A percentile compares a stretch with the other conserved stretches of the same genome.
Evolutionary conservation across 2,329 filamentous ascomycete species (phyloP).

Genomic region (Pseudogymnoascus sp.): DNA sequence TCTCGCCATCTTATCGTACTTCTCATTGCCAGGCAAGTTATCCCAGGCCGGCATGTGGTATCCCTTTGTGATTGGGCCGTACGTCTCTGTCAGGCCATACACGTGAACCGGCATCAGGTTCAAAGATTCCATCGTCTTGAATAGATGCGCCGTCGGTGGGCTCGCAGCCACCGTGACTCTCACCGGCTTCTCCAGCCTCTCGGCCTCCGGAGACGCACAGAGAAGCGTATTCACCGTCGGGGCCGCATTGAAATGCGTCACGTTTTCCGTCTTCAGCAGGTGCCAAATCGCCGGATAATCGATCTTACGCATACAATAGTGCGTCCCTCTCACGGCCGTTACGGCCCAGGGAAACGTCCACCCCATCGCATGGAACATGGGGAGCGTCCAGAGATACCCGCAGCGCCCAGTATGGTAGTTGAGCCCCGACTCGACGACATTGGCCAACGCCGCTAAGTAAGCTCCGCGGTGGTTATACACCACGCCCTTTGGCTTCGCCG

Average conservation of each 20-base stretch:
- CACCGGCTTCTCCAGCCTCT: constrained; percentile 59
- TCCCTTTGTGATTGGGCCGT: constrained; percentile 90
- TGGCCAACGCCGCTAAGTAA: constrained; percentile 77
- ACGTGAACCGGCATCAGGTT: constrained; percentile 90
- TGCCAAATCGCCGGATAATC: constrained; percentile 92
- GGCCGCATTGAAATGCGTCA: constrained; percentile 93
- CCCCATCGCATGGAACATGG: constrained; percentile 70
- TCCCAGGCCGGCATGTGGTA: constrained; percentile 85
- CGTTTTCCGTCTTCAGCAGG: constrained; percentile 72
- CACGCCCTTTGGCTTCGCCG: constrained; percentile 84
- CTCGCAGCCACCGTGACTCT: constrained; percentile 87
- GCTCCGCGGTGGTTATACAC: constrained; percentile 82
- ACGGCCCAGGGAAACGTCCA: constrained; percentile 92
- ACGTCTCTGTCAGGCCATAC: constrained; percentile 83
- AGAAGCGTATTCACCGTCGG: constrained; percentile 94
- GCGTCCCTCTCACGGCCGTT: constrained; percentile 87
- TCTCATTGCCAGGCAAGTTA: constrained; percentile 60
- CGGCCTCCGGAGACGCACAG: constrained; percentile 70
- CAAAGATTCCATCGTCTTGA: constrained; percentile 74
- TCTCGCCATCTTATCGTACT: constrained; percentile 82
- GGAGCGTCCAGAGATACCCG: constrained; percentile 84
- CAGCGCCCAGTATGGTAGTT: constrained; percentile 62
- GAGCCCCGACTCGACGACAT: constrained; percentile 80
- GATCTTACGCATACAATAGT: constrained; percentile 89
- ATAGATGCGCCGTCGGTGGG: constrained; percentile 81